Conservation (phyloP, 2,329 filamentous ascomycete species). For the Beauveria scarabaeidicola region DNA sequence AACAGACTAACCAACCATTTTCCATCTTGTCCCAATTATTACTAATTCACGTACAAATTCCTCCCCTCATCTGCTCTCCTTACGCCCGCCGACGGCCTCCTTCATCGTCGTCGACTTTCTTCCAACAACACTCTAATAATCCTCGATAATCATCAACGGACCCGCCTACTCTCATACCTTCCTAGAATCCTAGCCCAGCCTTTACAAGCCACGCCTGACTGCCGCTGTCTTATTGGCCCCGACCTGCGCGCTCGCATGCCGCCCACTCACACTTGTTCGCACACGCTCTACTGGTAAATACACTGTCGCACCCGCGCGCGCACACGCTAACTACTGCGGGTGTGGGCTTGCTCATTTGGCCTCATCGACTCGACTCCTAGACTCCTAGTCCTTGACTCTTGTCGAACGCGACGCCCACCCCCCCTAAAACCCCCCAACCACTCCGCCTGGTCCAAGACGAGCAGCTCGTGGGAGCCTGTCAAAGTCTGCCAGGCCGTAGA, state of each 20-base stretch:
- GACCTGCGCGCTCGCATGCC: neutral
- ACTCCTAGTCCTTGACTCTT: neutral
- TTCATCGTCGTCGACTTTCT: neutral
- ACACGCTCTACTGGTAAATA: slow-evolving; percentile 1
- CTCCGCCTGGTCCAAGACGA: neutral
- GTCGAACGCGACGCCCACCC: neutral
- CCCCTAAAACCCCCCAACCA: neutral
- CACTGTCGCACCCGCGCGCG: slow-evolving; percentile 10
- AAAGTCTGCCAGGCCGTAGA: neutral
- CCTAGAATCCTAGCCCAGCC: neutral
- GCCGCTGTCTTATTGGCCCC: neutral
- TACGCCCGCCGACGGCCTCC: too few relatives aligned
- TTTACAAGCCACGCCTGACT: neutral
- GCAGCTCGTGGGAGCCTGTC: neutral
- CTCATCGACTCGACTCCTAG: neutral
- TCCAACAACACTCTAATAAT: neutral
- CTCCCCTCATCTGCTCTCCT: neutral
- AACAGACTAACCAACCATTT: neutral
- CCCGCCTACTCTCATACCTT: neutral
- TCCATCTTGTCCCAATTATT: neutral
- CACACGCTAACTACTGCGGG: slow-evolving; percentile 5
- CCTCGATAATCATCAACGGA: slow-evolving; percentile 1
- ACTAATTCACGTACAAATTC: neutral
- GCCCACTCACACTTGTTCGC: slow-evolving; percentile 3
- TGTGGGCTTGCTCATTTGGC: slow-evolving; percentile 3